Evolutionary conservation across 2,329 filamentous ascomycete species (phyloP), one percentile per base, ranked within the genome.

Genomic region (Xylaria sp.): DNA sequence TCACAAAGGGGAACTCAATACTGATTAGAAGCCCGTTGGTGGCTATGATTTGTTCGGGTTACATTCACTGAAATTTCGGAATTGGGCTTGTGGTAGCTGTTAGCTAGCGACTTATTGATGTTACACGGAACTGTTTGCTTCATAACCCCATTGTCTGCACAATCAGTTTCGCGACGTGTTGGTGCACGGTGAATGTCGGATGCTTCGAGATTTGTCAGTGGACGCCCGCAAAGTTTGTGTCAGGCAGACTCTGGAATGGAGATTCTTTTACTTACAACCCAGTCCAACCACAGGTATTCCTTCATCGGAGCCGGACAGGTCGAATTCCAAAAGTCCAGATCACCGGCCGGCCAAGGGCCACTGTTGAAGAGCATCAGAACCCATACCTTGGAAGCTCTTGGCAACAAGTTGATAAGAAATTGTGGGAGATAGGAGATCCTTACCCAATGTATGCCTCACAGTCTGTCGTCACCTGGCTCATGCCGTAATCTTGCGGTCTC

Each of bases 381-480:
- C 6, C 23, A n/a, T 11, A 23, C 23, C 23, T 23, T 23, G 23
- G 23, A 26, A n/a, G 10, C 15, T 33, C 13, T 49, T n/a, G 26
- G 13, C 9, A 31, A 51, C 6, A 31, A n/a, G 7, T 53, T 17
- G 6, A 13, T n/a, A 2, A 4, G 15, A 31, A 11, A 51, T 10
- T 17, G 11, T 13, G 28, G 5, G 17, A 23, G n/a, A 13, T 2
- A 15, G 38, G 11, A 4, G 15, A 54, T 5, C 17, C 56, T 61
- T n/a, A 69, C 67, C 68, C 68, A 0, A 70, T 53, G 17, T 67
- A 70, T 2, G 61, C 68, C 11, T 26, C 9, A 10, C 68, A 70
- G 23, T 70, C 65, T 0, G 68, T 67, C 3, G 56, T 67, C 23
- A 62, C 68, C 51, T 70, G 65, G n/a, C 60, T 70, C 56, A 70